Evolutionary conservation across 2,329 filamentous ascomycete species (phyloP).

Genomic region (Colletotrichum costaricense): DNA sequence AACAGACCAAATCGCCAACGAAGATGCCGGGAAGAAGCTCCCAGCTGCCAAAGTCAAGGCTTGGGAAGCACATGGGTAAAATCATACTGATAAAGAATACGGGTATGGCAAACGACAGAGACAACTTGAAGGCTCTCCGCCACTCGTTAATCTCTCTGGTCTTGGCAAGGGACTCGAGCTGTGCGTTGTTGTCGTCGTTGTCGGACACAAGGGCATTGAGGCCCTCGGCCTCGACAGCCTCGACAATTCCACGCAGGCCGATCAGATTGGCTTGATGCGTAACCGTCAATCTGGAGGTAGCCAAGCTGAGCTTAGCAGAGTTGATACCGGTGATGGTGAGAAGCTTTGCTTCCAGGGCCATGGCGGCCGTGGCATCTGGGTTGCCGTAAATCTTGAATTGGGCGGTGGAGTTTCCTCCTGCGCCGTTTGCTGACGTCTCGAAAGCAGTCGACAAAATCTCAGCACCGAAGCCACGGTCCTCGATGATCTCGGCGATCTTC

Average conservation of each 20-base stretch:
- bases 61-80: constrained; percentile 84
- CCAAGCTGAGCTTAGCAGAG: constrained; percentile 78
- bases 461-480: constrained; percentile 91
- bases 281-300: constrained; percentile 79
- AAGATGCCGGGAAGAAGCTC: constrained; percentile 80
- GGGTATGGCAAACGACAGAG: constrained; percentile 84
- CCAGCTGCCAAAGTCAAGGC: constrained; percentile 80
- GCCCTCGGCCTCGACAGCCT: constrained; percentile 82
- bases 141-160: constrained; percentile 97
- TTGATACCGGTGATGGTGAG: constrained; percentile 75
- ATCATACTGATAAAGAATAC: constrained; percentile 96
- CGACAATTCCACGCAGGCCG: constrained; percentile 86
- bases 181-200: constrained; percentile 94
- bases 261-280: constrained; percentile 77
- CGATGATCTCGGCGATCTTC: constrained; percentile 84
- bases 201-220: constrained; percentile 92
- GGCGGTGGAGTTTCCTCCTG: constrained; percentile 67
- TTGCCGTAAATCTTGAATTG: constrained; percentile 89
- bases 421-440: constrained; percentile 53
- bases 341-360: constrained; percentile 76
- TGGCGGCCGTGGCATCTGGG: constrained; percentile 77
- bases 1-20: constrained; percentile 87
- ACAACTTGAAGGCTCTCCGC: constrained; percentile 83
- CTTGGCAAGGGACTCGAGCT: constrained; percentile 94
- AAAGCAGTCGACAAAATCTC: constrained; percentile 81